Evolutionary conservation across 495 filamentous ascomycete genomes (phyloP), one percentile per base, ranked within the genome.

Genomic region (Thozetella sp.): DNA sequence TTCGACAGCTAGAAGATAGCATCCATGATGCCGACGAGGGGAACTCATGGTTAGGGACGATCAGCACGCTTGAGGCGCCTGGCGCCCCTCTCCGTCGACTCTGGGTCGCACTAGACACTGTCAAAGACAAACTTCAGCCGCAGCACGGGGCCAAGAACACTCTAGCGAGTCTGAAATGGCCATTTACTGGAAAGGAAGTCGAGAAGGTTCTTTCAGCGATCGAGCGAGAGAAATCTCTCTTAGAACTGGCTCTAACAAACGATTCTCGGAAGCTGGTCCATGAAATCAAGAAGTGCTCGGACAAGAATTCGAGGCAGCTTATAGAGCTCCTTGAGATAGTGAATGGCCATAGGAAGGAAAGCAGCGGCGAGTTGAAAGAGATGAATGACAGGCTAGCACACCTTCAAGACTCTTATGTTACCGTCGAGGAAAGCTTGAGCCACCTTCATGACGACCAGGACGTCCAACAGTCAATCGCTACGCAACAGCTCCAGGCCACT

Each of bases 131-230:
- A 30, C 25, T 58, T 19, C 19, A 25, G 30, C 27, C 53, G 12
- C 52, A 59, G 22, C 23, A 53, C n/a, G 26, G 56, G 1, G 13
- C 53, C 1, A 25, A 50, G 2, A 34, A 40, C 2, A 25, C 50
- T 17, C 2, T 59, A 1, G 4, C 46, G 46, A 46, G 26, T 19
- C 30, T 56, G n/a, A 56, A 3, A 17, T 64, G 62, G 62, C 62
- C 62, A 22, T 61, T 64, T 22, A 37, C 52, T 20, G 52, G 57
- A 53, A 53, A 57, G 40, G 62, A 61, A 22, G 25, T 64, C 1
- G 25, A 34, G 1, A 43, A 57, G 20, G 9, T 64, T 20, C 1
- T 61, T 9, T 2, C 40, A 1, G 51, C 26, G 1, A 57, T 64
- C 15, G 53, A 64, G 26, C 58, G 58, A 25, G 57, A 64, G 27